Base-by-base conservation (phyloP, 768 basidiomycete species). In the Russula brevipes region DNA sequence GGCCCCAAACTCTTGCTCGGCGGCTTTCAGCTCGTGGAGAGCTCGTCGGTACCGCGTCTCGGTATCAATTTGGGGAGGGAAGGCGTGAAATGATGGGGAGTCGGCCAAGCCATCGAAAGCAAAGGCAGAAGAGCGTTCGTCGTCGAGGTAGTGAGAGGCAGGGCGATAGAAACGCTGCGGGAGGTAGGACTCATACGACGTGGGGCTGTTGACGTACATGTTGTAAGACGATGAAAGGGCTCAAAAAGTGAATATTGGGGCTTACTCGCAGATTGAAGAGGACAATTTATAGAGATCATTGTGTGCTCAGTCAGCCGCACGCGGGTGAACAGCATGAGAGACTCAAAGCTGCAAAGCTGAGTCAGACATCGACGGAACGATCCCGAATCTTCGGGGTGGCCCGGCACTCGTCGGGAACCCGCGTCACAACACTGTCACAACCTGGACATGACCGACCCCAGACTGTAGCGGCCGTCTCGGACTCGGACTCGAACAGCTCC, bases 31-130 rank as follows among this genome's bases (percentile, higher is more conserved):
- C 47, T 67, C 65, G 17, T 49, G 30, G 30, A 68, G 54, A 1
- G 67, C 67, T 2, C 45, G 58, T 16, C 51, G 65, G 53, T 66
- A 68, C 11, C 65, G 65, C 11, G 61, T 59, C 39, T 57, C 57
- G 1, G 65, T 19, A 33, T 60, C 49, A 1, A 46, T 4, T 17
- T n/a, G 53, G 2, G 35, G 42, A 2, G 24, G 35, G 24, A 24
- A 45, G 5, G 35, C 16, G 41, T 11, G 17, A 53, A 53, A 12
- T 17, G 45, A 51, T 4, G 47, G 5, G 24, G 47, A 14, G 12
- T 19, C 33, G 0, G 16, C 53, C 7, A 36, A 9, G 6, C 50
- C 58, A 17, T 45, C 54, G 35, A 50, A 12, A 30, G 14, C 2
- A 17, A 51, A 24, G 6, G 58, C 8, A 3, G 54, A 17, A 31